Base-by-base conservation (phyloP, 495 filamentous ascomycete genomes). In the Achaetomiella virescens region DNA sequence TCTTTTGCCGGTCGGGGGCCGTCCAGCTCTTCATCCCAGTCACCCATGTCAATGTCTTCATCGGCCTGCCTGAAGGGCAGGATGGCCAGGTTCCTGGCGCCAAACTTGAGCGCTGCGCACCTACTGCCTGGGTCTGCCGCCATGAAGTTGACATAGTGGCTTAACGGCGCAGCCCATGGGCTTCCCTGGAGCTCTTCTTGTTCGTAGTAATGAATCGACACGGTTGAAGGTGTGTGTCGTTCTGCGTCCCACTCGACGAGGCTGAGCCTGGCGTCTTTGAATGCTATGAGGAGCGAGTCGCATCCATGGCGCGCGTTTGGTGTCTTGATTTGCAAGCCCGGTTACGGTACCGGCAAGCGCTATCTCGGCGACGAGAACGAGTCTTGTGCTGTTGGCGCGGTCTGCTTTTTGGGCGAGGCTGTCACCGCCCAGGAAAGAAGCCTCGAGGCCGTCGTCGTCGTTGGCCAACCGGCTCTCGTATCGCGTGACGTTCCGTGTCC, bases 201-300 rank as follows among this genome's bases (percentile, higher is more conserved):
- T 68, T 99, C 93, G 67, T 97, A 99, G 74, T 91, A 96, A 74
- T 99, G 93, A 61, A 99, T 91, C 25, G 91, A 96, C 54, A 91
- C 82, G 14, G 93, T 99, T 25, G 82, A 82, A 49, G 97, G 81
- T 22, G 80, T 78, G 66, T 89, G 75, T 37, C 80, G 80, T 61
- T 87, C 84, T 18, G 88, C 83, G 68, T 99, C 89, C 93, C 93
- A 99, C 75, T 96, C 90, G 49, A 97, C 82, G 74, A 97, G 74
- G 68, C 87, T 90, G 55, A 97, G 77, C 70, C 93, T 96, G 24
- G 93, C 95, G 75, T 97, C 91, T 59, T 85, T 84, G 63, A 91
- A 83, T 3, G 90, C 84, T 22, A 97, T 58, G 33, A 99, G 72
- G 25, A 99, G 79, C n/a, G 84, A 84, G 43, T 96, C 87, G 44